Conservation (phyloP, 2,329 filamentous ascomycete genomes). For the Lasiodiplodia hormozganensis region DNA sequence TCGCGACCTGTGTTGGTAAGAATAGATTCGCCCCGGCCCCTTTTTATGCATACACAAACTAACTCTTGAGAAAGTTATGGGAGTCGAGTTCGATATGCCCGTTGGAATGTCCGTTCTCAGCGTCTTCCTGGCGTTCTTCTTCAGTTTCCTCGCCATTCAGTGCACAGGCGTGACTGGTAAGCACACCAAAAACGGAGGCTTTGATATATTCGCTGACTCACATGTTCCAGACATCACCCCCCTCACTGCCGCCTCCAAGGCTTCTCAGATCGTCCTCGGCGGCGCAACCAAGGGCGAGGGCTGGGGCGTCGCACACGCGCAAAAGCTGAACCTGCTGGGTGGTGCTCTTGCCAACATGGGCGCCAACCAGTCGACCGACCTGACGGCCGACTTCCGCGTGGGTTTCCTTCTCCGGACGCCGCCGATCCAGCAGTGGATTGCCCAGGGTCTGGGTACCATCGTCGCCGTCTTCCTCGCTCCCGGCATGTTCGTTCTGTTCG, state of each 20-base stretch:
- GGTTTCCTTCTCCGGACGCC: slow-evolving; percentile 72
- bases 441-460: slow-evolving; percentile 67
- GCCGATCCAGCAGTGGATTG: slow-evolving; percentile 70
- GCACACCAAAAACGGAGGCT: slow-evolving; percentile 36
- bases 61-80: slow-evolving; percentile 49
- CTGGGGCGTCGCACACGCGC: slow-evolving; percentile 59
- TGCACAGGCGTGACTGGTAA: slow-evolving; percentile 60
- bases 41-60: background rate
- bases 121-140: slow-evolving; percentile 65
- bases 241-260: slow-evolving; percentile 71
- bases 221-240: slow-evolving; percentile 62
- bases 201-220: background rate
- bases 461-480: slow-evolving; percentile 72
- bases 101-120: slow-evolving; percentile 64
- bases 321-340: slow-evolving; percentile 70
- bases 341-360: slow-evolving; percentile 56
- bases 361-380: slow-evolving; percentile 46
- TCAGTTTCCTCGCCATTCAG: slow-evolving; percentile 68
- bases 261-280: slow-evolving; percentile 72
- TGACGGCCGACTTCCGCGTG: slow-evolving; percentile 65
- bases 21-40: background rate
- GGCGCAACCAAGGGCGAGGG: slow-evolving; percentile 65
- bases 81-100: slow-evolving; percentile 62
- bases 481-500: slow-evolving; percentile 72
- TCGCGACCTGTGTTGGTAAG: slow-evolving; percentile 54